A percentile compares a stretch with the other conserved stretches of the same genome.
These are phyloP conservation scores for Macrophomina tecta DNA, from an alignment of 2,329 filamentous ascomycete genomes.

Conservation along the genomic window DNA sequence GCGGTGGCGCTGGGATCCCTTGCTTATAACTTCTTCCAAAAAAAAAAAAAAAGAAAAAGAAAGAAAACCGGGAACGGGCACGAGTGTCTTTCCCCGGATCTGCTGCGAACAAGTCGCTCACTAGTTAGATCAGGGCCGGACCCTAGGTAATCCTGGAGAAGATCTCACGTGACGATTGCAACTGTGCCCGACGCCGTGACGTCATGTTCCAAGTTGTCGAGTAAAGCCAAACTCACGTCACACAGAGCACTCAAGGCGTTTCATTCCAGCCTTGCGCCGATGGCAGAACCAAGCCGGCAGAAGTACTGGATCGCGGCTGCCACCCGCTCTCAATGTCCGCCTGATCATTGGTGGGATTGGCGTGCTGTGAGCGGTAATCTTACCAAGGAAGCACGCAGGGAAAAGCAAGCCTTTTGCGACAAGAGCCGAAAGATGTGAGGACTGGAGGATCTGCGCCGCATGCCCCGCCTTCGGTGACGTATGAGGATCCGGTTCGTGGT, in stretches of 20 bases:
- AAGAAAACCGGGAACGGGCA: slow-evolving; percentile 6
- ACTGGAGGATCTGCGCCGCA: slow-evolving; percentile 3
- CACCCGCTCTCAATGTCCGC: not conserved
- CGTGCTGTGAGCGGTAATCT: slow-evolving; percentile 8
- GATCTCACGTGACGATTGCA: not conserved
- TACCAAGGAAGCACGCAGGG: slow-evolving; percentile 12
- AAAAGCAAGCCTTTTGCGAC: not conserved
- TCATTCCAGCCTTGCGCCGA: not conserved
- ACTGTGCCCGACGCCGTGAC: slow-evolving; percentile 5
- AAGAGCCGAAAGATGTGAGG: not conserved
- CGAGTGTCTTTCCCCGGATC: not conserved
- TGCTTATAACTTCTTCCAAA: not conserved
- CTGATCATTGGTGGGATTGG: slow-evolving; percentile 3
- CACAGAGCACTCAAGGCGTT: slow-evolving; percentile 2
- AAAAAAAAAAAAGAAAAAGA: too few species aligned
- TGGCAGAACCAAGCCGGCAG: not conserved
- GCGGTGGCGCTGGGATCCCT: not conserved
- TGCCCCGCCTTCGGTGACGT: slow-evolving; percentile 16
- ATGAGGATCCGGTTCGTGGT: not conserved
- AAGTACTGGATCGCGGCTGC: not conserved
- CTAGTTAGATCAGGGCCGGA: not conserved
- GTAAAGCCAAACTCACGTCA: slow-evolving; percentile 10
- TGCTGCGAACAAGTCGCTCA: not conserved
- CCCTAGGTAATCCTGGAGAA: slow-evolving; percentile 2
- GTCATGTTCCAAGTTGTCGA: not conserved